phyloP scores from a whole-genome alignment of 345 rosid genomes.

The Salix exigua region DNA sequence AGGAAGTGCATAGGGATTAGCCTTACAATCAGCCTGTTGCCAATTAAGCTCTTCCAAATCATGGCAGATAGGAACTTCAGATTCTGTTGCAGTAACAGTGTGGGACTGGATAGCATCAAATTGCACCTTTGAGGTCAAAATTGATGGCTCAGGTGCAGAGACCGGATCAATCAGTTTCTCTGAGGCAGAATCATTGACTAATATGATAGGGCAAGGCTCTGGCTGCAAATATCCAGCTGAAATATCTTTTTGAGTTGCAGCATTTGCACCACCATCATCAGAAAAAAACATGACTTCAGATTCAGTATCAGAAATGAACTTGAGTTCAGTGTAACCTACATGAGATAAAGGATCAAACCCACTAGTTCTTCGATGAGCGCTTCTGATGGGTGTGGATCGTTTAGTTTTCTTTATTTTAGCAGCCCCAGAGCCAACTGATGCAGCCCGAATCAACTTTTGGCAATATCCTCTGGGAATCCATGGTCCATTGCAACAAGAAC shows the following conservation, averaged over 20 bases:
- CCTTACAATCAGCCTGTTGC: slow-evolving; percentile 26
- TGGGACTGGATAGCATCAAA: slow-evolving; percentile 19
- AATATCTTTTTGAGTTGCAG: slow-evolving; percentile 24
- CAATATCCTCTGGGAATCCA: slow-evolving; percentile 40
- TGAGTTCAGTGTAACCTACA: slow-evolving; percentile 66
- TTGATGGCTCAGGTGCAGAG: slow-evolving; percentile 28
- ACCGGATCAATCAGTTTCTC: slow-evolving; percentile 43
- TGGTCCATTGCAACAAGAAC: slow-evolving; percentile 68
- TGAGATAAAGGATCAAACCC: slow-evolving; percentile 45
- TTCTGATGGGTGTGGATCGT: slow-evolving; percentile 15
- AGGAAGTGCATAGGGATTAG: slow-evolving; percentile 17
- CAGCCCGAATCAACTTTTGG: slow-evolving; percentile 26
- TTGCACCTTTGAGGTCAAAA: slow-evolving; percentile 16
- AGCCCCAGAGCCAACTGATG: slow-evolving; percentile 25
- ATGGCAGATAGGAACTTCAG: slow-evolving; percentile 15
- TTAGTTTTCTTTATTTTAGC: slow-evolving; percentile 23
- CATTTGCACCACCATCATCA: slow-evolving; percentile 29
- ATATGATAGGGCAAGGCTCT: slow-evolving; percentile 29
- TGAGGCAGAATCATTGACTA: slow-evolving; percentile 31
- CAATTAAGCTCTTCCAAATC: slow-evolving; percentile 42
- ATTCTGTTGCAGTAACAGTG: slow-evolving; percentile 2
- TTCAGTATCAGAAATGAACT: slow-evolving; percentile 58
- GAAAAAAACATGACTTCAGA: slow-evolving; percentile 42
- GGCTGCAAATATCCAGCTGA: slow-evolving; percentile 23
- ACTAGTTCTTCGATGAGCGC: slow-evolving; percentile 26